These are phyloP conservation scores for Anisodus tanguticus DNA, from an alignment of 257 asterid species.

Conservation along the genomic window DNA sequence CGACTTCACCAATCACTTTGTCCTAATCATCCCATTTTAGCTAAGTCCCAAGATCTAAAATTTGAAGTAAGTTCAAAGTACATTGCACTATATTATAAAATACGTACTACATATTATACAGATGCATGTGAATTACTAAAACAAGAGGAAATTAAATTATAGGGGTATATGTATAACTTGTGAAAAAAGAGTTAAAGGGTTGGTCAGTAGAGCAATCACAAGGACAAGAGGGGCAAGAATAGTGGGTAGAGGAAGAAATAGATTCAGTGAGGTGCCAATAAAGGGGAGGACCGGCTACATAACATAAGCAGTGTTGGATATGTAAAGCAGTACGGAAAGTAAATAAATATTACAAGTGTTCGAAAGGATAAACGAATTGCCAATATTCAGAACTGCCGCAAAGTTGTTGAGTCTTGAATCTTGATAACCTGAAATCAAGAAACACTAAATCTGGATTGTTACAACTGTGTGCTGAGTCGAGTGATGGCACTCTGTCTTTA, in stretches of 20 bases:
- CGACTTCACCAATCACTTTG: not conserved
- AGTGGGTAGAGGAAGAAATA: slow-evolving; percentile 15
- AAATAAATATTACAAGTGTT: too few relatives aligned
- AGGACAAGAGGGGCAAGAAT: slow-evolving; percentile 46
- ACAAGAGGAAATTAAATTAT: not conserved
- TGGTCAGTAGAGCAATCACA: slow-evolving; percentile 41
- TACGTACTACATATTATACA: not conserved
- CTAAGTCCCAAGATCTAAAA: not conserved
- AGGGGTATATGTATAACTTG: slow-evolving; percentile 28
- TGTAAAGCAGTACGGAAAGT: too few relatives aligned
- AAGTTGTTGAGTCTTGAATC: too few relatives aligned
- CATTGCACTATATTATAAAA: not conserved
- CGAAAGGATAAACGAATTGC: too few relatives aligned
- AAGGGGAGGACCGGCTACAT: slow-evolving; percentile 40
- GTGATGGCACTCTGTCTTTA: too few relatives aligned
- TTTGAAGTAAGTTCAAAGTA: not conserved
- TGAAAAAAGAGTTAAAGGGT: slow-evolving; percentile 34
- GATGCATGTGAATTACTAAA: not conserved
- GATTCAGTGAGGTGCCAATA: slow-evolving; percentile 48
- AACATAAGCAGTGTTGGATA: slow-evolving; percentile 43
- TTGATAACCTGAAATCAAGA: too few relatives aligned
- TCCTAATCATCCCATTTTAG: not conserved
- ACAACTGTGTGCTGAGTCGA: too few relatives aligned
- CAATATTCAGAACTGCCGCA: too few relatives aligned
- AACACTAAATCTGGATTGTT: too few relatives aligned